Evolutionary conservation across 1,284 basidiomycete species (phyloP), one percentile per base, ranked within the genome.

Genomic region (Meripilus lineatus): DNA sequence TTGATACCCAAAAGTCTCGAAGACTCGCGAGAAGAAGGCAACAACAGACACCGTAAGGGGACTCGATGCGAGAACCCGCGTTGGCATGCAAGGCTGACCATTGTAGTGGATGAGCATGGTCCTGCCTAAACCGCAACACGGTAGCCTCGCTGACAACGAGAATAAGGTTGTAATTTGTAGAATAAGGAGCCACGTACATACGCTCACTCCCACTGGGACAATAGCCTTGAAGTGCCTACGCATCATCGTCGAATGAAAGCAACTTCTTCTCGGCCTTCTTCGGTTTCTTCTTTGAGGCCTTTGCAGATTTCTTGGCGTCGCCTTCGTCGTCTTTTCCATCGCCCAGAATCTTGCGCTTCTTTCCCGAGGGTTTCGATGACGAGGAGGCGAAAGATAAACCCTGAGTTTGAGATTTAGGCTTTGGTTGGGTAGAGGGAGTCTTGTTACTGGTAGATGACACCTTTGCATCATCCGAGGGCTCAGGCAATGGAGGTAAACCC

Each of bases 231-330:
- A n/a, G n/a, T n/a, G n/a, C n/a, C 20, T 35, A 46, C 18, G 50
- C 40, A 38, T 50, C 62, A 40, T 72, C 76, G 48, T 79, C 79
- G 48, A 84, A 84, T 0, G 81, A 83, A 14, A 84, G 61, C 22
- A 80, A 52, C 22, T 69, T 67, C 58, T 79, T 81, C 50, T 66
- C 70, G 45, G 63, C 61, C 47, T 70, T 72, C 56, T 74, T 75
- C 1, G 64, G 48, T 51, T 72, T 75, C 66, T 77, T 75, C 49
- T 66, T 69, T 11, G 46, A 53, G 40, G 46, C 46, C 38, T 53
- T 54, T 18, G 23, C 10, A 24, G 25, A 22, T 25, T 35, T 43
- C 46, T 30, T 15, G 48, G 47, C 26, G n/a, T 52, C 51, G 32
- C 50, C 40, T 8, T 56, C 52, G 13, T 60, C 59, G 37, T 62